These are phyloP conservation scores for Echium plantagineum DNA, from an alignment of 257 asterid genomes.

Conservation along the genomic window DNA sequence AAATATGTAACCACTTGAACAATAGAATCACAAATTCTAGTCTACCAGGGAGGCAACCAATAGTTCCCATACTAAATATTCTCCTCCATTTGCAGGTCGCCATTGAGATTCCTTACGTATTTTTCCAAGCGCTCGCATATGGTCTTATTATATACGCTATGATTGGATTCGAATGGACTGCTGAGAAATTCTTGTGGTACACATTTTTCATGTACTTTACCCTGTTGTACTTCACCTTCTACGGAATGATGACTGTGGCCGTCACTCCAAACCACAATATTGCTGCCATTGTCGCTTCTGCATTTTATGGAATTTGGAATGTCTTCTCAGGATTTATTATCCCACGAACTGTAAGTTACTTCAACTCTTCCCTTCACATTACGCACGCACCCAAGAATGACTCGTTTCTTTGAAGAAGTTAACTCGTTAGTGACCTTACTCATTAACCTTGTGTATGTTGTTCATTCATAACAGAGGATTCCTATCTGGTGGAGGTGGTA, in stretches of 20 bases:
- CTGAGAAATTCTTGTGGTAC: constrained; percentile 60
- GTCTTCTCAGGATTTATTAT: constrained; percentile 64
- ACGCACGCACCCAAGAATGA: too few species aligned
- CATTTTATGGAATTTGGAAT: constrained; percentile 44
- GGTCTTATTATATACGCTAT: constrained; percentile 50
- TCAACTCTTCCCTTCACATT: too few species aligned
- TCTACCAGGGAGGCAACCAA: background rate
- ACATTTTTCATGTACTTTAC: constrained; percentile 48
- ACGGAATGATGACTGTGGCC: constrained; percentile 72
- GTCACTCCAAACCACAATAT: constrained; percentile 58
- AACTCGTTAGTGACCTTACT: background rate
- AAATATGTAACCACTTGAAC: background rate
- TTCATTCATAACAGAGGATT: constrained; percentile 31
- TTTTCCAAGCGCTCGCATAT: constrained; percentile 35
- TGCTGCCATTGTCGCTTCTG: constrained; percentile 44
- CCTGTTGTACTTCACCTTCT: constrained; percentile 51
- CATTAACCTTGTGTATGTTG: background rate
- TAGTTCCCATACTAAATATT: background rate
- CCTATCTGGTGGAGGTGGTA: constrained; percentile 91
- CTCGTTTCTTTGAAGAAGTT: too few species aligned
- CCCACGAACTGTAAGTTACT: constrained; percentile 55
- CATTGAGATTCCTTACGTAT: constrained; percentile 53
- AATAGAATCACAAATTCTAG: background rate
- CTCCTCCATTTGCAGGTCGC: constrained; percentile 27
- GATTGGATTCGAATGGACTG: constrained; percentile 61